Percentiles rank a stretch among this genome's conserved stretches.
phyloP scores from a whole-genome alignment of 306 rosid genomes.

The Trichosanthes truncata region DNA sequence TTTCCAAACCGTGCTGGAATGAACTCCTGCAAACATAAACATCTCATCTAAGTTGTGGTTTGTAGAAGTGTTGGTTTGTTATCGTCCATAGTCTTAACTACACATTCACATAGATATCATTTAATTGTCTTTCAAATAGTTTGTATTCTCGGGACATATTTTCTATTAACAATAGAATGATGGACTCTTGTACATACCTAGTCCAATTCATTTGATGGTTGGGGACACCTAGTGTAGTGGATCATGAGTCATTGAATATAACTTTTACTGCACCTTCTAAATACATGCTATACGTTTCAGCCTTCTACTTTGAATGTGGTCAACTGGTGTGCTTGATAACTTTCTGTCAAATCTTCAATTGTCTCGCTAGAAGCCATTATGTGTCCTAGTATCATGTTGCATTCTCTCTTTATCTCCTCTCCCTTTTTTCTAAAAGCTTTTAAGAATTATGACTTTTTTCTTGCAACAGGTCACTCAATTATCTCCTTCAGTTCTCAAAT shows the following conservation, averaged over 20 bases:
- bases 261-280: neutral
- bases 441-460: constrained; percentile 13
- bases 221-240: neutral
- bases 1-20: neutral
- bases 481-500: constrained; percentile 87
- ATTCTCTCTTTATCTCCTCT: neutral
- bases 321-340: neutral
- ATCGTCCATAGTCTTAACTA: neutral
- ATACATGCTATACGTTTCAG: neutral
- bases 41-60: neutral
- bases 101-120: neutral
- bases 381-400: neutral
- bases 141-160: neutral
- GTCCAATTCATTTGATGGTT: neutral
- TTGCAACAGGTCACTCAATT: constrained; percentile 80
- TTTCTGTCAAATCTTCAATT: neutral
- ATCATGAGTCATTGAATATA: neutral
- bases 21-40: neutral
- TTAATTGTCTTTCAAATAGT: neutral
- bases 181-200: neutral
- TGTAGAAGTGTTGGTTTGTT: neutral
- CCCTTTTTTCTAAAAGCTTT: neutral
- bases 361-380: neutral
- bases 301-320: neutral
- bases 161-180: neutral